Evolutionary conservation across 805 yeast genomes (phyloP), one percentile per base, ranked within the genome.

Genomic region (Candida tallmaniae): DNA sequence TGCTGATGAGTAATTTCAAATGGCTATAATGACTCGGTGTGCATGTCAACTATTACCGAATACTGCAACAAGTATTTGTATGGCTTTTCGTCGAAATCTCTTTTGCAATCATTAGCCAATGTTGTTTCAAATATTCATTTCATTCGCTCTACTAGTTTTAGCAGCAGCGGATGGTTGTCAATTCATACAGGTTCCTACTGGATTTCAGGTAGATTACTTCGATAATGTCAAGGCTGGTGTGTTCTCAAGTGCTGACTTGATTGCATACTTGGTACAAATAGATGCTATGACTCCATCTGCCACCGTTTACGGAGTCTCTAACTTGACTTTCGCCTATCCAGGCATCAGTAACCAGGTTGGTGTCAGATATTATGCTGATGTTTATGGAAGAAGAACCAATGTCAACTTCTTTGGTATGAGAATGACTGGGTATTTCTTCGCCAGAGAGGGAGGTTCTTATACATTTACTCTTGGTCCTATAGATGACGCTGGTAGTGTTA

Each of bases 401-500:
- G 11, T 17, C 4, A 5, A 22, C 9, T 7, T 23, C 22, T 30
- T 34, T 18, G 38, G 29, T 22, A 17, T 34, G 23, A 34, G 21
- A 25, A 22, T 22, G 2, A 21, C 35, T 23, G 46, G 48, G 40
- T 21, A 45, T 46, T 25, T 47, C 42, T 8, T 48, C 31, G 41
- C 36, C 8, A 10, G 8, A 6, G 12, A 13, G 22, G 6, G 25
- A 10, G 37, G 32, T 10, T 7, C 23, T 21, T 35, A 23, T 15
- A 30, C 31, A 6, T 35, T 32, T 14, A 6, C 6, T 12, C 5
- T 31, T 11, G n/a, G 15, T 21, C 4, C 9, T 23, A n/a, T 7
- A n/a, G 27, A 31, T 23, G 22, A 22, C 17, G 13, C 23, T 12
- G 6, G 21, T 9, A 5, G 11, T 5, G 15, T 25, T 12, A 16